These are phyloP conservation scores for Scedosporium apiospermum DNA, from an alignment of 2,329 filamentous ascomycete species.

Conservation along the genomic window DNA sequence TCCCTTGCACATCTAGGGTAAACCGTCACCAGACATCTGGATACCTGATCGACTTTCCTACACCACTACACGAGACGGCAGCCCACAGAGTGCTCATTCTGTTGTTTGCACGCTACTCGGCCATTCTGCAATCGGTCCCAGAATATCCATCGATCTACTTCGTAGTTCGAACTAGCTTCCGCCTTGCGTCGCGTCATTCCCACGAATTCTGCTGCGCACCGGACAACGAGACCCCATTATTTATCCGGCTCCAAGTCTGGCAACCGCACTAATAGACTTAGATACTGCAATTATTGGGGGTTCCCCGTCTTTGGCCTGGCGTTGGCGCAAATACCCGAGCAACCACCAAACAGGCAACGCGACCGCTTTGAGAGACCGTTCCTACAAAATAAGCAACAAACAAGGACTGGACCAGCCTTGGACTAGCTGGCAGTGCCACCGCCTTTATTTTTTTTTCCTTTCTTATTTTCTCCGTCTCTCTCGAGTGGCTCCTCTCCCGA, in stretches of 20 bases:
- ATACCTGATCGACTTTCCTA: not conserved
- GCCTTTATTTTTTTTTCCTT: not conserved
- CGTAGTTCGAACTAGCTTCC: not conserved
- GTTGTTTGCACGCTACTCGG: no score
- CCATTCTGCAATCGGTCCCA: no score
- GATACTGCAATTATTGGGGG: not conserved
- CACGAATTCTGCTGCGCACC: not conserved
- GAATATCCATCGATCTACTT: no score
- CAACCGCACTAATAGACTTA: not conserved
- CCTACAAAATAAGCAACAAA: not conserved
- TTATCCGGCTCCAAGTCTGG: not conserved
- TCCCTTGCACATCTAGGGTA: not conserved
- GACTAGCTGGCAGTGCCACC: not conserved
- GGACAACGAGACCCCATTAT: not conserved
- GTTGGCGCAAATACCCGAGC: not conserved
- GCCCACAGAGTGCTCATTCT: no score
- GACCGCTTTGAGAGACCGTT: not conserved
- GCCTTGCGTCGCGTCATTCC: not conserved
- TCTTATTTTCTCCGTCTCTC: not conserved
- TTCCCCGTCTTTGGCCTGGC: no score
- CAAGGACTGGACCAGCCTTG: not conserved
- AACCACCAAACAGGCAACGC: not conserved
- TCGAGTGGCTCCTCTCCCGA: not conserved
- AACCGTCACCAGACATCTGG: not conserved
- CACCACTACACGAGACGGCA: not conserved